Percentiles rank a stretch among this genome's conserved stretches.
These are phyloP conservation scores for Phytophthora pisi DNA, from an alignment of 352 stramenopile species.

Conservation along the genomic window DNA sequence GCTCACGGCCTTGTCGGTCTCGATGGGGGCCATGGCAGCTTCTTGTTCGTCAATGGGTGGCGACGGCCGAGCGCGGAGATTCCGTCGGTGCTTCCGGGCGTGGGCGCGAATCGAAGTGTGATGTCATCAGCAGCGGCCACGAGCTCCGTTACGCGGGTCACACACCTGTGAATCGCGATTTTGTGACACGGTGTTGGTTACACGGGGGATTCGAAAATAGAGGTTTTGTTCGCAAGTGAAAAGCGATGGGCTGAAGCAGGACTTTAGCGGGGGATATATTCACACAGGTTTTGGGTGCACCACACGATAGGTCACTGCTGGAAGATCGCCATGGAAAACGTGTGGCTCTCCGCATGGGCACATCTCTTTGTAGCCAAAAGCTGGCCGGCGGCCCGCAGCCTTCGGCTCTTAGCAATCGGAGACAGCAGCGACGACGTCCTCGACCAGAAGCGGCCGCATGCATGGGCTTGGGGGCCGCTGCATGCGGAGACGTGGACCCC, in stretches of 20 bases:
- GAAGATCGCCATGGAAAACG: slow-evolving; percentile 33
- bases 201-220: background rate
- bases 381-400: background rate
- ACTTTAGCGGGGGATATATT: background rate
- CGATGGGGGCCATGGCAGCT: slow-evolving; percentile 42
- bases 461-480: background rate
- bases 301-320: slow-evolving; percentile 16
- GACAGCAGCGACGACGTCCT: background rate
- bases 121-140: slow-evolving; percentile 40
- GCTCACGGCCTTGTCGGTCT: slow-evolving; percentile 29
- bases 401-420: slow-evolving; percentile 18
- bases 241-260: background rate
- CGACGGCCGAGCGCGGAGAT: slow-evolving; percentile 3
- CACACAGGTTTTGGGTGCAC: background rate
- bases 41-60: slow-evolving; percentile 16
- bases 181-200: background rate
- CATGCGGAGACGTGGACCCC: too few species aligned
- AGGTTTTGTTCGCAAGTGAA: background rate
- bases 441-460: slow-evolving; percentile 3
- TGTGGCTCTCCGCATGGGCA: slow-evolving; percentile 24
- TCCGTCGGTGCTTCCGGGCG: slow-evolving; percentile 32
- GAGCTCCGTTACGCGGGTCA: slow-evolving; percentile 3
- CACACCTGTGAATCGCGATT: background rate
- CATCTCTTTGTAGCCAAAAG: slow-evolving; percentile 36
- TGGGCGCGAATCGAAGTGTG: slow-evolving; percentile 42